These are phyloP conservation scores for Gaillardinia entomophila DNA, from an alignment of 805 yeast genomes.

Conservation along the genomic window DNA sequence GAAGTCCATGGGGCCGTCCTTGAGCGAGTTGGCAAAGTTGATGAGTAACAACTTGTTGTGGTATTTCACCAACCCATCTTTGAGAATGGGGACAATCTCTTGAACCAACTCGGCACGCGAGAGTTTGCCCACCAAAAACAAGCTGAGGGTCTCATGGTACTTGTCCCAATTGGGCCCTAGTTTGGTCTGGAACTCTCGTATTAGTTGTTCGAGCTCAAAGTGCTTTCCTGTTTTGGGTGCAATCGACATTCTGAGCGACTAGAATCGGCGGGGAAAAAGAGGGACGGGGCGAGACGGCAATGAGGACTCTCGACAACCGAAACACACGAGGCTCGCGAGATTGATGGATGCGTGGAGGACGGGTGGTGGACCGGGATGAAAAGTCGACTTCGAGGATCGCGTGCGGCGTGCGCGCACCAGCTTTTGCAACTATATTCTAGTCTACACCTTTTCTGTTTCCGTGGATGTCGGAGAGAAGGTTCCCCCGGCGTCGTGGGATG, in stretches of 20 bases:
- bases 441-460: background rate
- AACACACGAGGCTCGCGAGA: no score
- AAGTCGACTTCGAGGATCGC: background rate
- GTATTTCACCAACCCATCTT: conserved; percentile 42
- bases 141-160: conserved; percentile 73
- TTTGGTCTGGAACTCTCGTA: conserved; percentile 64
- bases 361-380: background rate
- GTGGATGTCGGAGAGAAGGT: background rate
- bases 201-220: conserved; percentile 40
- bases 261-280: no score
- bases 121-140: conserved; percentile 72
- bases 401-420: background rate
- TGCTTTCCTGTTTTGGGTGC: conserved; percentile 15
- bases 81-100: conserved; percentile 52
- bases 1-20: conserved; percentile 64
- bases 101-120: conserved; percentile 69
- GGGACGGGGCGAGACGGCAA: no score
- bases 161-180: conserved; percentile 82
- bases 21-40: conserved; percentile 75
- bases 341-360: background rate
- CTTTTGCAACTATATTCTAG: background rate
- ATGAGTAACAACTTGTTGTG: conserved; percentile 83
- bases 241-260: background rate
- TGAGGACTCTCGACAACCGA: no score
- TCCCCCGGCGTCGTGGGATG: background rate